Evolutionary conservation across 495 filamentous ascomycete species (phyloP), one percentile per base, ranked within the genome.

Genomic region (Astrothelium subdiscretum): DNA sequence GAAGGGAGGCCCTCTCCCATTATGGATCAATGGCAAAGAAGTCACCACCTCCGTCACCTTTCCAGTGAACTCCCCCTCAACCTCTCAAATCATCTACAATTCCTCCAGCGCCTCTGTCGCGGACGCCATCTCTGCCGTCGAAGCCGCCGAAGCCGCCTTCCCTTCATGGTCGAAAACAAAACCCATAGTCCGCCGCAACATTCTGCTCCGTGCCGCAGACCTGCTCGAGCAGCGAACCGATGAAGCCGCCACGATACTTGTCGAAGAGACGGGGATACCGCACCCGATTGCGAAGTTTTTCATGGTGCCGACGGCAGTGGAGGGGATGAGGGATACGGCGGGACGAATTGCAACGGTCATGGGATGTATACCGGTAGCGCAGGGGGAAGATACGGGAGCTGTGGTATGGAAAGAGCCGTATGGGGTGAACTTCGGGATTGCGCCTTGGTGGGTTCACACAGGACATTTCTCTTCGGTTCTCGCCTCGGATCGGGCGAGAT

Each of bases 321-420:
- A 83, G 42, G 76, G 87, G 57, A 68, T 88, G 62, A 79, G 81
- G 65, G 89, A 94, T 70, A 81, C 91, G 6, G 89, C 89, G 2
- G 87, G 85, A 1, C 75, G 88, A 44, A 79, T 91, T 26, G 71
- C 74, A 6, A 73, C 75, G 3, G 74, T 94, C 11, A 75, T 81
- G 31, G 88, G 90, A 2, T 72, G 71, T 12, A 79, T 91, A 31
- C 87, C 89, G 0, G 75, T 77, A 11, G 75, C 80, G 8, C 67
- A 71, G 2, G 71, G 83, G 24, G 75, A 81, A n/a, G 80, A 80
- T 6, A 77, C 76, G 42, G 77, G 79, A n/a, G 86, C 87, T 0
- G 77, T 95, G 68, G 75, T 95, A n/a, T 74, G 84, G 57, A 88
- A 86, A 67, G 87, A 95, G 71, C 91, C 91, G 3, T 90, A 84